Conservation (phyloP, 441 rosid species). For the Erodium trifolium region DNA sequence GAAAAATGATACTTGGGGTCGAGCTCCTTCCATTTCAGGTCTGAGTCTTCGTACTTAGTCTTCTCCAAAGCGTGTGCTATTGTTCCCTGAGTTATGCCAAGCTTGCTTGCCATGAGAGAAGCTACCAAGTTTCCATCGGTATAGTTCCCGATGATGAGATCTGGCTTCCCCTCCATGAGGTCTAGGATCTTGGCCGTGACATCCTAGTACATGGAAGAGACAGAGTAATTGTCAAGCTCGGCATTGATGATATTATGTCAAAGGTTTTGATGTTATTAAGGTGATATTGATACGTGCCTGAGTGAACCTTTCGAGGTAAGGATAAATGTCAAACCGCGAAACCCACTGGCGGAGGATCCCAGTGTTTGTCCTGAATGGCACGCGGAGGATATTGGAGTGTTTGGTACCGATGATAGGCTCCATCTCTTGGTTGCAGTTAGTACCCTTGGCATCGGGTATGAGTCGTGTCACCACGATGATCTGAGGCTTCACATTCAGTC, state of each 20-base stretch:
- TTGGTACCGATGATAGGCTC: conserved; percentile 94
- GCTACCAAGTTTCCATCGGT: conserved; percentile 98
- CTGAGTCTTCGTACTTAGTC: conserved; percentile 92
- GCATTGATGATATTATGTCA: background rate
- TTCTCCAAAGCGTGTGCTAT: conserved; percentile 97
- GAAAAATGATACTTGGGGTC: conserved; percentile 89
- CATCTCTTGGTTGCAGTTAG: conserved; percentile 78
- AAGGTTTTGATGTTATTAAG: no score
- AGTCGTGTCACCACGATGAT: conserved; percentile 85
- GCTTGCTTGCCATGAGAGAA: conserved; percentile 68
- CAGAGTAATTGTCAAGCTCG: background rate
- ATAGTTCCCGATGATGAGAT: conserved; percentile 86
- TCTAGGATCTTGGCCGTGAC: conserved; percentile 71
- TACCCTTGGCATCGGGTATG: conserved; percentile 90
- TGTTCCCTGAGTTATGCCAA: conserved; percentile 95
- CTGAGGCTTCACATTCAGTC: conserved; percentile 69
- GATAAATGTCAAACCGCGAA: conserved; percentile 97
- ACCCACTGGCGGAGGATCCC: conserved; percentile 90
- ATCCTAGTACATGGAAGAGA: conserved; percentile 37
- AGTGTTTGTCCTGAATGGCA: conserved; percentile 83
- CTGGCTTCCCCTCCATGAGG: conserved; percentile 70
- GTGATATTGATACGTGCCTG: conserved; percentile 35
- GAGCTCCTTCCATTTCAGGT: conserved; percentile 82
- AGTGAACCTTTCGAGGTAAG: conserved; percentile 79
- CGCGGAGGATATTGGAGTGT: conserved; percentile 67